Evolutionary conservation across 306 rosid species (phyloP).

Genomic region (Pterocarpus macrocarpus): DNA sequence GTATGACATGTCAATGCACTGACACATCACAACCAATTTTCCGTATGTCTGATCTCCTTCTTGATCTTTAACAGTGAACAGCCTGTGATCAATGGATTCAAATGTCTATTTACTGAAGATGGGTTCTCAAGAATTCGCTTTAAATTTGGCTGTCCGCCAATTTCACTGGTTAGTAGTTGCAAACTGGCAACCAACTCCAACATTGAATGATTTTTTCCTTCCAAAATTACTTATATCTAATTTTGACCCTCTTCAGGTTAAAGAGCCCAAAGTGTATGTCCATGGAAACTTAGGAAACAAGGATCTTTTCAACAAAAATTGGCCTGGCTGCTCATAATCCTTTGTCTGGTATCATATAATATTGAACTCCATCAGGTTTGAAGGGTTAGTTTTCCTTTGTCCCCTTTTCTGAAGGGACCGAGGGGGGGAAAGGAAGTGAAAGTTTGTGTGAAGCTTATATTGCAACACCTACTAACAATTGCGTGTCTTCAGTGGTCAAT

Average conservation of each 20-base stretch:
- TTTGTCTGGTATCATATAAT: not conserved
- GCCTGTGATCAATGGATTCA: conserved; percentile 70
- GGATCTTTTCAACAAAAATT: conserved; percentile 51
- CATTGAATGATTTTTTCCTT: conserved; percentile 15
- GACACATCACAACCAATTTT: not conserved
- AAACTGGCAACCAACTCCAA: conserved; percentile 19
- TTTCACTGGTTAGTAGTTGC: conserved; percentile 64
- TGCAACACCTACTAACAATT: not conserved
- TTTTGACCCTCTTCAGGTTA: conserved; percentile 60
- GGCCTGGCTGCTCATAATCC: conserved; percentile 77
- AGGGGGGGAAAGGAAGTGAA: not conserved
- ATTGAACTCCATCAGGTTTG: conserved; percentile 9
- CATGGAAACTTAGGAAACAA: conserved; percentile 66
- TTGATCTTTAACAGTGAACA: conserved; percentile 68
- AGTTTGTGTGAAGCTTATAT: conserved; percentile 12
- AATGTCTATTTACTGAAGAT: conserved; percentile 69
- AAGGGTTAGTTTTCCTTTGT: conserved; percentile 13
- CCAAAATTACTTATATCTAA: conserved; percentile 2
- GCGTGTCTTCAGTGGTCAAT: conserved; percentile 20
- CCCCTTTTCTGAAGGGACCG: not conserved
- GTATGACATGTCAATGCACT: conserved; percentile 13
- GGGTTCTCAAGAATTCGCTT: conserved; percentile 72
- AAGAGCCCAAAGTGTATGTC: conserved; percentile 75
- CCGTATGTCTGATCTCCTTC: conserved; percentile 21
- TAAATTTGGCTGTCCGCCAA: conserved; percentile 64